phyloP scores from a whole-genome alignment of 2,329 filamentous ascomycete genomes.

The Gnomoniopsis sp. region DNA sequence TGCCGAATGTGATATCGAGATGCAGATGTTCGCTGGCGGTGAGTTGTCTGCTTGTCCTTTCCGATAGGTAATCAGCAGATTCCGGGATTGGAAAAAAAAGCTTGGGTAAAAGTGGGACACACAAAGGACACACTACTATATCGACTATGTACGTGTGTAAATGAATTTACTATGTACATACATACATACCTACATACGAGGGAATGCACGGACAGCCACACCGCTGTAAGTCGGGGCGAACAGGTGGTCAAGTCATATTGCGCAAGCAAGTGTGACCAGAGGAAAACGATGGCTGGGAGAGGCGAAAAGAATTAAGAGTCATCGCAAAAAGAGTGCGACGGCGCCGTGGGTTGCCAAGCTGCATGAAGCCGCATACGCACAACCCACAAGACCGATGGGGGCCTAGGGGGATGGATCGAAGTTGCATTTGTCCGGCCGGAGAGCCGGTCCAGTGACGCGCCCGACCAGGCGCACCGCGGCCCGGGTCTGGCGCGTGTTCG shows the following conservation, averaged over 20 bases:
- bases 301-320: not conserved
- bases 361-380: not conserved
- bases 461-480: not conserved
- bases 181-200: no score
- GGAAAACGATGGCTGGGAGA: not conserved
- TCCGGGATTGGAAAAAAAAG: not conserved
- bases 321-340: not conserved
- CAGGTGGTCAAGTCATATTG: not conserved
- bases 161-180: no score
- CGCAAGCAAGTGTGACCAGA: not conserved
- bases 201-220: not conserved
- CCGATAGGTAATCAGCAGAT: not conserved
- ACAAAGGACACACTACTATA: no score
- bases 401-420: not conserved
- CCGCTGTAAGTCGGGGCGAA: not conserved
- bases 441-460: not conserved
- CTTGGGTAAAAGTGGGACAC: not conserved
- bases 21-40: conserved; percentile 5
- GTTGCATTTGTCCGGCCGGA: not conserved
- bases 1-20: not conserved
- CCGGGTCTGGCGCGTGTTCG: conserved; percentile 16
- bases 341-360: not conserved
- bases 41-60: not conserved
- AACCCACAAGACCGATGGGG: not conserved
- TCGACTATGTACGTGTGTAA: no score